Evolutionary conservation across 768 basidiomycete species (phyloP).

Genomic region (Tylopilus balloui): DNA sequence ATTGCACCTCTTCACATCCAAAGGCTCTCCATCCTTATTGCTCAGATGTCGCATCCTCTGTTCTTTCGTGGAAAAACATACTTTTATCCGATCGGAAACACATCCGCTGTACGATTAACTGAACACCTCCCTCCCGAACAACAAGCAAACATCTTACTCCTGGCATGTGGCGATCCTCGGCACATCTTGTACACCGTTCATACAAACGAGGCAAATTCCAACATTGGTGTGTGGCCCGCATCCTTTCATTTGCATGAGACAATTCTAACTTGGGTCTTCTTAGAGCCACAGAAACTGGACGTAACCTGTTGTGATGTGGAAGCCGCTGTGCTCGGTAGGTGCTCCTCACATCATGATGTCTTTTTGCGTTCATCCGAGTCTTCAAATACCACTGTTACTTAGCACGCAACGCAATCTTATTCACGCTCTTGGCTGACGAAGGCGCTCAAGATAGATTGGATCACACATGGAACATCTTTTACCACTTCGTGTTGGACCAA

Average conservation of each 20-base stretch:
- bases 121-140: constrained; percentile 45
- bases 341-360: background rate
- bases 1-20: too few species aligned
- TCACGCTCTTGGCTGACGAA: constrained; percentile 27
- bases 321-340: constrained; percentile 28
- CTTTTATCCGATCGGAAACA: constrained; percentile 61
- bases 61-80: constrained; percentile 32
- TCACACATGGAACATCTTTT: constrained; percentile 31
- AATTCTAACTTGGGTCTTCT: background rate
- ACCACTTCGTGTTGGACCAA: constrained; percentile 27
- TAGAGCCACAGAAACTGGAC: constrained; percentile 25
- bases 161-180: constrained; percentile 56
- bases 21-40: too few species aligned
- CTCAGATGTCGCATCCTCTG: constrained; percentile 25
- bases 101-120: constrained; percentile 47
- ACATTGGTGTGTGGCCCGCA: constrained; percentile 7
- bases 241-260: background rate
- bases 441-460: constrained; percentile 14
- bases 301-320: constrained; percentile 31
- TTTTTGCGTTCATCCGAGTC: background rate
- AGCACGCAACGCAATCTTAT: constrained; percentile 30
- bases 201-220: constrained; percentile 8
- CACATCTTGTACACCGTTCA: constrained; percentile 49
- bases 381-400: background rate
- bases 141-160: constrained; percentile 45